These are phyloP conservation scores for Termitomyces sp. DNA, from an alignment of 768 basidiomycete species.

Conservation along the genomic window DNA sequence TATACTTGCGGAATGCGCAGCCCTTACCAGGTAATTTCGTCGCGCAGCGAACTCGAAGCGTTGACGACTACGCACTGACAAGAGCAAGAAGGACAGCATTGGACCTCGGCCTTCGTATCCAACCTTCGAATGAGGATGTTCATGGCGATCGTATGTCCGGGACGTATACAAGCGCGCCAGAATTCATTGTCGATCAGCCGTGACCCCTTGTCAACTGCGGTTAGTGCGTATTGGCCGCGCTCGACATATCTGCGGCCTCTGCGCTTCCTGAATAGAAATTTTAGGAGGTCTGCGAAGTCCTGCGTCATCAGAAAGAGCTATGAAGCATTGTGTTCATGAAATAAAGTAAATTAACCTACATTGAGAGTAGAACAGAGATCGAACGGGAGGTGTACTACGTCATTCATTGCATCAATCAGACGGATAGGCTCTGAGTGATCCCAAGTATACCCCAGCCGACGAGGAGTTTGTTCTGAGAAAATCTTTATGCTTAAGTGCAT, in stretches of 20 bases:
- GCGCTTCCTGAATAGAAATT: constrained; percentile 7
- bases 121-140: constrained; percentile 1
- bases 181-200: neutral
- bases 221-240: constrained; percentile 2
- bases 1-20: neutral
- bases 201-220: neutral
- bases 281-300: constrained; percentile 11
- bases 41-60: neutral
- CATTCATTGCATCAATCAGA: constrained; percentile 11
- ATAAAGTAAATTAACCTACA: neutral
- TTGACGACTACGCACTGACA: neutral
- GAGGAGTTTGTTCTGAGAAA: neutral
- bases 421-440: constrained; percentile 1
- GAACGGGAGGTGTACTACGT: constrained; percentile 1
- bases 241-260: constrained; percentile 4
- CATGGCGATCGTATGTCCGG: constrained; percentile 8
- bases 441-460: constrained; percentile 6
- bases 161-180: neutral
- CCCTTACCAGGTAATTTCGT: constrained; percentile 7
- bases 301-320: neutral
- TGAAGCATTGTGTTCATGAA: neutral
- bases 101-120: neutral
- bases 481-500: constrained; percentile 1
- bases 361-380: constrained; percentile 5
- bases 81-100: constrained; percentile 5